phyloP scores from a whole-genome alignment of 495 filamentous ascomycete species.

The Aspergillus baeticus region DNA sequence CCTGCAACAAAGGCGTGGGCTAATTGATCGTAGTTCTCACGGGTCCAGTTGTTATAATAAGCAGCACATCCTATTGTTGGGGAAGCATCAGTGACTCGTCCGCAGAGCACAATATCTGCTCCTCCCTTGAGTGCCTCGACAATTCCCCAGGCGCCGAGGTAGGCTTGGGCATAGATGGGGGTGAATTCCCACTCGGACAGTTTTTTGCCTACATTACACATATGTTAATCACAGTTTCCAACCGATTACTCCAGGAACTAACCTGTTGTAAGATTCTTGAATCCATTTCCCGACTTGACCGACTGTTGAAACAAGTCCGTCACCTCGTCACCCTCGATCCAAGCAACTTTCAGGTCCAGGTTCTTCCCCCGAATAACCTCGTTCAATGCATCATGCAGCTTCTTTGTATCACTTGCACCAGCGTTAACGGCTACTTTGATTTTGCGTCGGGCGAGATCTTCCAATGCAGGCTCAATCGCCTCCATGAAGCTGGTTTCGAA shows the following conservation, averaged over 20 bases:
- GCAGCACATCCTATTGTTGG: too few species aligned
- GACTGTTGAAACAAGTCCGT: not conserved
- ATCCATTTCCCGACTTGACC: not conserved
- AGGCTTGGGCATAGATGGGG: conserved; percentile 40
- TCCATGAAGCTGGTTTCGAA: conserved; percentile 46
- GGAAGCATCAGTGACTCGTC: too few species aligned
- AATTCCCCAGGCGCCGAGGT: conserved; percentile 31
- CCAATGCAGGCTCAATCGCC: conserved; percentile 39
- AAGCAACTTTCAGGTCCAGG: conserved; percentile 28
- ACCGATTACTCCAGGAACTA: not conserved
- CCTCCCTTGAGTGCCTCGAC: too few species aligned
- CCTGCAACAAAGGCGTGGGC: too few species aligned
- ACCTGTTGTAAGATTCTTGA: not conserved
- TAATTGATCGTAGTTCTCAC: too few species aligned
- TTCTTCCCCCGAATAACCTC: conserved; percentile 27
- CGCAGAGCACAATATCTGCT: too few species aligned
- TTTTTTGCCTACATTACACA: conserved; percentile 30
- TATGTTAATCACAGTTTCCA: conserved; percentile 12
- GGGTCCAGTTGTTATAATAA: too few species aligned
- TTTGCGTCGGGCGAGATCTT: conserved; percentile 31
- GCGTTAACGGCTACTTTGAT: conserved; percentile 52
- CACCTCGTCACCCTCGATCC: conserved; percentile 15
- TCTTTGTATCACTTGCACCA: conserved; percentile 39
- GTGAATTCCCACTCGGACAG: conserved; percentile 39
- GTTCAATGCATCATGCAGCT: conserved; percentile 30